Percentiles rank a stretch among this genome's conserved stretches.
Evolutionary conservation across 2,329 filamentous ascomycete species (phyloP).

Genomic region (Xylariaceae sp.): DNA sequence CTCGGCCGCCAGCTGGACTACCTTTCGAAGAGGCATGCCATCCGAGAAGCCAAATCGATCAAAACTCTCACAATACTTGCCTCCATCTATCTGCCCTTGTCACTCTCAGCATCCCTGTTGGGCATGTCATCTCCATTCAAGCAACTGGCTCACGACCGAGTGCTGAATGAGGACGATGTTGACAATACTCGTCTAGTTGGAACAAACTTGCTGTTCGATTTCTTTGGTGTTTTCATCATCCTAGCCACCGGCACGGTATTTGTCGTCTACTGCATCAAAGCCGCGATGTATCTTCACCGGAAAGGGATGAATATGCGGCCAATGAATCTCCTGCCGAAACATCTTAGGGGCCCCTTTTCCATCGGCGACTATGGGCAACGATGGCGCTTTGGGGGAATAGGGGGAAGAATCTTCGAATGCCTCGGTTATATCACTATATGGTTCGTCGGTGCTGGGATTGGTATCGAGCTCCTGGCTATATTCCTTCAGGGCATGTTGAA

Average conservation of each 20-base stretch:
- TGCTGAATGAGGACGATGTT: background rate
- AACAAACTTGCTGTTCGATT: constrained; percentile 4
- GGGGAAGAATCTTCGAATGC: background rate
- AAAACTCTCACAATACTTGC: constrained; percentile 3
- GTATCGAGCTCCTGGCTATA: constrained; percentile 1
- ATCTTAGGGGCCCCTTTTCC: constrained; percentile 2
- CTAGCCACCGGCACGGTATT: constrained; percentile 1
- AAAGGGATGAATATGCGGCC: no score
- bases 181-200: constrained; percentile 1
- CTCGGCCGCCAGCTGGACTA: constrained; percentile 5
- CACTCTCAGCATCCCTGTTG: constrained; percentile 3
- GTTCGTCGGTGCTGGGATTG: constrained; percentile 1
- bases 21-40: constrained; percentile 3
- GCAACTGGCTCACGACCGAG: constrained; percentile 1
- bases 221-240: constrained; percentile 2
- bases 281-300: background rate
- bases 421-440: background rate
- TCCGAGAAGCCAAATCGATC: constrained; percentile 5
- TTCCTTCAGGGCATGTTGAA: constrained; percentile 5
- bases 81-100: constrained; percentile 3
- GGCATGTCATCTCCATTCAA: constrained; percentile 4
- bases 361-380: constrained; percentile 4
- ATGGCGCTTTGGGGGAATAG: constrained; percentile 1
- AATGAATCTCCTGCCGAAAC: background rate
- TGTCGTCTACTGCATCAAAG: constrained; percentile 1